These are phyloP conservation scores for Eucalyptus fibrosa DNA, from an alignment of 345 rosid species.

Conservation along the genomic window DNA sequence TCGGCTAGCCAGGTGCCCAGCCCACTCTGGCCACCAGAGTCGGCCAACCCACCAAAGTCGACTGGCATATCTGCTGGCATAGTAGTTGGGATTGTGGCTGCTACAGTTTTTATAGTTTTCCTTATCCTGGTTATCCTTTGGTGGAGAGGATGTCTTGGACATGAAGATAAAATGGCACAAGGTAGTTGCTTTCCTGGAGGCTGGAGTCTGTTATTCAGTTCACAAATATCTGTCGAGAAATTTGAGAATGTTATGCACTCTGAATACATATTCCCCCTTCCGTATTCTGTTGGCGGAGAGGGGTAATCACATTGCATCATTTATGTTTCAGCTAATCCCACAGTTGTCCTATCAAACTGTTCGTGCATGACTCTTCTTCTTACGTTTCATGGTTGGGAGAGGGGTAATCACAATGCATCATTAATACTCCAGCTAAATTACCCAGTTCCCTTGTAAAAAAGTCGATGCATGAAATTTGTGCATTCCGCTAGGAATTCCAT, in stretches of 20 bases:
- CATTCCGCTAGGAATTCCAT: no score
- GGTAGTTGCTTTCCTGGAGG: conserved; percentile 1
- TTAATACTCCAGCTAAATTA: neutral
- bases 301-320: neutral
- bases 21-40: no score
- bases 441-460: neutral
- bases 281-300: neutral
- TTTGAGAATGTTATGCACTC: neutral
- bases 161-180: conserved; percentile 9
- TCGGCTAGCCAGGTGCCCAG: no score
- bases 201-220: neutral
- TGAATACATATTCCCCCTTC: neutral
- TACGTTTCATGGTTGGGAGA: neutral
- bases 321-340: neutral
- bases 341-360: neutral
- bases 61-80: neutral
- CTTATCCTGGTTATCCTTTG: conserved; percentile 29
- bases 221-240: neutral
- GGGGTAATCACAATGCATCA: neutral
- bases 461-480: no score
- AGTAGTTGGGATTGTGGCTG: conserved; percentile 10
- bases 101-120: neutral
- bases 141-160: conserved; percentile 36
- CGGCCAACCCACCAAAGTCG: no score
- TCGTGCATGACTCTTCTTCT: neutral